These are phyloP conservation scores for Monosporascus sp. DNA, from an alignment of 2,329 filamentous ascomycete species.

Conservation along the genomic window DNA sequence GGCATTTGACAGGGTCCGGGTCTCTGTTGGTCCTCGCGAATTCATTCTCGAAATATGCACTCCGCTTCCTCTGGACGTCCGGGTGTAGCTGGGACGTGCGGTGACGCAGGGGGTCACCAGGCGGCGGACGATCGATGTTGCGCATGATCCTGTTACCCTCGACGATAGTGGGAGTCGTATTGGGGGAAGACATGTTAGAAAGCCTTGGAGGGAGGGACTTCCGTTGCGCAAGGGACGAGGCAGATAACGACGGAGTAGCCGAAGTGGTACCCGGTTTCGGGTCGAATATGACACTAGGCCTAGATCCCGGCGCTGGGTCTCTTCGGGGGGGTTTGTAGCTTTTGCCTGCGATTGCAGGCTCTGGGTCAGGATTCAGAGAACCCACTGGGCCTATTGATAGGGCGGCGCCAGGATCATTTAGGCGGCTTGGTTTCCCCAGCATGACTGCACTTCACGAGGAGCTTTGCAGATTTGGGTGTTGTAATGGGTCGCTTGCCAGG, in stretches of 20 bases:
- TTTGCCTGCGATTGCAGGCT: neutral
- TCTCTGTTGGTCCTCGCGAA: slow-evolving; percentile 31
- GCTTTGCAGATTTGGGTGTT: neutral
- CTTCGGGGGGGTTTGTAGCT: neutral
- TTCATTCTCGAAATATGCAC: slow-evolving; percentile 42
- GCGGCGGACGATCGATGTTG: slow-evolving; percentile 33
- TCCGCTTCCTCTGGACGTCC: slow-evolving; percentile 31
- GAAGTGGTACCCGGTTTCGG: slow-evolving; percentile 6
- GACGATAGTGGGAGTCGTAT: slow-evolving; percentile 21
- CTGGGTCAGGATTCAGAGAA: neutral
- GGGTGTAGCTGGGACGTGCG: slow-evolving; percentile 27
- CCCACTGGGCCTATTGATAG: neutral
- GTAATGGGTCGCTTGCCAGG: neutral
- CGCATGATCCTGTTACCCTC: slow-evolving; percentile 33
- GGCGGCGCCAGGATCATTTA: neutral
- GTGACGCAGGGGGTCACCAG: slow-evolving; percentile 30
- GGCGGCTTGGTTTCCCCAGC: neutral
- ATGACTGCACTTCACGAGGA: neutral
- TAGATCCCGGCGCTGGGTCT: neutral
- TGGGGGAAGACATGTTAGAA: slow-evolving; percentile 7
- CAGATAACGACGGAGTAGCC: slow-evolving; percentile 1
- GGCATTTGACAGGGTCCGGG: slow-evolving; percentile 34
- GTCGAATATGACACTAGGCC: slow-evolving; percentile 4
- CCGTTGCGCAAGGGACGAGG: slow-evolving; percentile 28
- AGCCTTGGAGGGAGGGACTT: slow-evolving; percentile 18